phyloP scores from a whole-genome alignment of 2,329 filamentous ascomycete genomes.

The Xylaria sp. region DNA sequence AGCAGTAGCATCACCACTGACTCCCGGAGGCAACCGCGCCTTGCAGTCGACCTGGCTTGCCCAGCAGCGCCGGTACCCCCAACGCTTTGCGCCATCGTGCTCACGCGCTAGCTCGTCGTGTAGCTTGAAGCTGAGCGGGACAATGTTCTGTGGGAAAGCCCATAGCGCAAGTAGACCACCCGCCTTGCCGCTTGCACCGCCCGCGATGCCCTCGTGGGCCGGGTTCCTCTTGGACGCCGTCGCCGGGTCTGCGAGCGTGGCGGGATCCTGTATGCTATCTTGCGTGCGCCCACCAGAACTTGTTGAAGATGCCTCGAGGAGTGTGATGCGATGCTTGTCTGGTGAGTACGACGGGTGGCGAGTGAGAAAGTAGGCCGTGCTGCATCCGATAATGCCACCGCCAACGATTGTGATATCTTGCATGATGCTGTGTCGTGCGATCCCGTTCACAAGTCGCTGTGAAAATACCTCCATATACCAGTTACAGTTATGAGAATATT shows the following conservation, averaged over 20 bases:
- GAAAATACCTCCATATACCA: neutral
- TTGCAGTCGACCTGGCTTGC: conserved; percentile 50
- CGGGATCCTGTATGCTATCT: conserved; percentile 50
- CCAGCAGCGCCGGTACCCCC: conserved; percentile 72
- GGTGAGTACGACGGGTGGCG: conserved; percentile 75
- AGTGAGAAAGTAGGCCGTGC: conserved; percentile 78
- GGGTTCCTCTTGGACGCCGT: conserved; percentile 46
- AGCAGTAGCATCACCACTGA: conserved; percentile 9
- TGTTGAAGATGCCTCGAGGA: conserved; percentile 73
- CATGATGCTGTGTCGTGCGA: conserved; percentile 21
- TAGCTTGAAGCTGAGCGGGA: conserved; percentile 75
- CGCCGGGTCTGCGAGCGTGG: conserved; percentile 46
- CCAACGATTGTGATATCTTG: conserved; percentile 59
- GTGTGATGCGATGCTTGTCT: conserved; percentile 72
- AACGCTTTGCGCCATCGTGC: conserved; percentile 72
- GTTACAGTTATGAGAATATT: neutral
- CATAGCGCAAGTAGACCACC: conserved; percentile 78
- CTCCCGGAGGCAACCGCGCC: conserved; percentile 46
- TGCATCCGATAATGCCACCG: conserved; percentile 81
- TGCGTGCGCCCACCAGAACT: conserved; percentile 50
- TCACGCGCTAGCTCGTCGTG: conserved; percentile 76
- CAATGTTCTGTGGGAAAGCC: conserved; percentile 78
- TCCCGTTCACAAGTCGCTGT: neutral
- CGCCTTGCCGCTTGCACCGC: conserved; percentile 81
- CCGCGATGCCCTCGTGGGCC: conserved; percentile 67